phyloP scores from a whole-genome alignment of 1,139 yeast genomes.

The Eremothecium cymbalariae region DNA sequence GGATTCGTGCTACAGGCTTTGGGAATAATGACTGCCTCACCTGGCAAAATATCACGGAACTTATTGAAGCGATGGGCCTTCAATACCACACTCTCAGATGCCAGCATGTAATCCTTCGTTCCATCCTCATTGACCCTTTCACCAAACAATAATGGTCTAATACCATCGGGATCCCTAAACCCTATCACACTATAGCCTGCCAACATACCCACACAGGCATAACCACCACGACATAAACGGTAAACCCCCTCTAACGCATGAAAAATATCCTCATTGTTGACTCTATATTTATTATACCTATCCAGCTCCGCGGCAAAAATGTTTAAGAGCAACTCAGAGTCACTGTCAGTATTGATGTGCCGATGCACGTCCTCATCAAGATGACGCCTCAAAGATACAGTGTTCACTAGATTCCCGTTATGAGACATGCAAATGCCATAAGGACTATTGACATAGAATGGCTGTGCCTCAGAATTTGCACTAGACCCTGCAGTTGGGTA shows the following conservation, averaged over 20 bases:
- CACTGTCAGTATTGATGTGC: constrained; percentile 94
- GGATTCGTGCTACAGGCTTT: constrained; percentile 45
- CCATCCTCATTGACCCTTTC: constrained; percentile 65
- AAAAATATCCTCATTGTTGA: constrained; percentile 83
- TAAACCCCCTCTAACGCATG: constrained; percentile 78
- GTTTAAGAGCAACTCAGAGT: constrained; percentile 81
- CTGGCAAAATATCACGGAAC: constrained; percentile 80
- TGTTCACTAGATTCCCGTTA: constrained; percentile 91
- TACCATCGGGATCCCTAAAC: constrained; percentile 95
- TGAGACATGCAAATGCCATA: constrained; percentile 87
- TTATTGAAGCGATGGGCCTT: constrained; percentile 84
- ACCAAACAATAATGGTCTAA: constrained; percentile 83
- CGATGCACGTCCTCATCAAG: constrained; percentile 93
- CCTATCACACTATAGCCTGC: constrained; percentile 96
- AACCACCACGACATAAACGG: constrained; percentile 81
- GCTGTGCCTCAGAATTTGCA: constrained; percentile 97
- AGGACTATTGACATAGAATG: constrained; percentile 95
- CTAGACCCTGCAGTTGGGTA: constrained; percentile 99
- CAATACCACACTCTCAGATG: constrained; percentile 90
- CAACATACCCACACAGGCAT: constrained; percentile 88
- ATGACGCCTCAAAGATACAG: constrained; percentile 63
- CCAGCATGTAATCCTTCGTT: constrained; percentile 85
- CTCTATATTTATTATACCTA: constrained; percentile 85
- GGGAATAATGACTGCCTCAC: constrained; percentile 91
- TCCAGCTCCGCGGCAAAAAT: constrained; percentile 89